Base-by-base conservation (phyloP, 306 rosid species). In the Lathyrus tuberosus region DNA sequence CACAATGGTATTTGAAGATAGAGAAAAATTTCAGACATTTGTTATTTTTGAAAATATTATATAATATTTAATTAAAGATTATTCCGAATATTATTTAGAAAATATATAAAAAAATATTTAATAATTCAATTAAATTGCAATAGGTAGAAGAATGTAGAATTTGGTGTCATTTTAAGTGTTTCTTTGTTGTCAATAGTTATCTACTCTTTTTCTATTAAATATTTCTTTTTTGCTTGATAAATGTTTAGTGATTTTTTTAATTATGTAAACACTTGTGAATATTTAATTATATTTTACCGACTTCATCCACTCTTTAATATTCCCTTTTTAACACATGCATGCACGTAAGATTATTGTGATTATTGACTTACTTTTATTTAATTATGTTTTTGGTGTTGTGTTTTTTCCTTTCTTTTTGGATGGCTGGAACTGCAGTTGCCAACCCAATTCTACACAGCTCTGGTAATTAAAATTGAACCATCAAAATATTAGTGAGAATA, bases 371-470 rank as follows among this genome's bases (percentile, higher is more conserved):
- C 26, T 66, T 56, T 22, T 65, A 33, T 33, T 35, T 35, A 35
- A 35, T 35, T 35, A 33, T 33, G 40, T 46, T 17, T 20, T 13
- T 68, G 8, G 26, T 49, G n/a, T 66, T 41, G 33, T 44, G 2
- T 9, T 54, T n/a, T 12, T 28, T 20, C 22, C 33, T n/a, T 12
- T 26, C 46, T 41, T 41, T 72, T 46, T 65, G 47, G 47, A 71
- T 74, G 74, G 71, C 47, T 79, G 79, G 67, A 17, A 67, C 41
- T 80, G 84, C 92, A 94, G 99, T 64, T 94, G 79, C 99, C 97
- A 0, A 94, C 99, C 49, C 99, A 94, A 65, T 89, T 75, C 68
- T 94, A 94, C 65, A 94, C 97, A 48, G 99, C 97, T 75, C 88
- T 94, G 95, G 99, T 94, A 84, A 77, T 44, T 63, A 54, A 61